Conservation (phyloP, 192 early-diverging fungal genomes). For the Podila horticola region DNA sequence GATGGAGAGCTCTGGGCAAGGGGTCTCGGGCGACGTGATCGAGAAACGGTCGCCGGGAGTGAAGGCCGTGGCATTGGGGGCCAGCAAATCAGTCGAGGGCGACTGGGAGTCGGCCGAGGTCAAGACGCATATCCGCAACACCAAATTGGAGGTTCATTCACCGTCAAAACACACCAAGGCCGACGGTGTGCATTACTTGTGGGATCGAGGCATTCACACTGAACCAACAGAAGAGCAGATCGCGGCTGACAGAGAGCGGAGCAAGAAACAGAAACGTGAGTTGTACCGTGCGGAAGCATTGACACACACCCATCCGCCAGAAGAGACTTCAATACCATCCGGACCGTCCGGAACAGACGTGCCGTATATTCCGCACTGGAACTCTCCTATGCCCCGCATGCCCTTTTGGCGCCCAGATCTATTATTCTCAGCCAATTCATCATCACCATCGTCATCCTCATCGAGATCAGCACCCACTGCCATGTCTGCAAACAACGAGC, state of each 20-base stretch:
- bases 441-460: neutral
- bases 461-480: neutral
- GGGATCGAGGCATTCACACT: neutral
- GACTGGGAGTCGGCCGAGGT: conserved; percentile 18
- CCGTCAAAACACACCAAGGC: conserved; percentile 14
- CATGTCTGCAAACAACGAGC: neutral
- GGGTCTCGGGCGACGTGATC: conserved; percentile 13
- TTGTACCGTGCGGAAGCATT: conserved; percentile 5
- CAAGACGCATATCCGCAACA: conserved; percentile 15
- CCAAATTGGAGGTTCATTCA: neutral
- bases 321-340: neutral
- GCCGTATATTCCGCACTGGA: neutral
- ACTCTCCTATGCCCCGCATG: neutral
- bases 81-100: conserved; percentile 6
- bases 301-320: neutral
- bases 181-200: neutral
- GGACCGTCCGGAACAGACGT: neutral
- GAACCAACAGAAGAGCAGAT: neutral
- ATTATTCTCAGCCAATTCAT: neutral
- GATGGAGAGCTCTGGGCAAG: conserved; percentile 10
- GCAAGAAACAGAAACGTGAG: neutral
- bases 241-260: neutral
- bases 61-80: conserved; percentile 17
- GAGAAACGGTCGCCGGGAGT: conserved; percentile 20
- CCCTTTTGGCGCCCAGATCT: neutral